Percentiles rank a stretch among this genome's conserved stretches.
Conservation (phyloP, 1,284 basidiomycete genomes). For the Trametes sp. region DNA sequence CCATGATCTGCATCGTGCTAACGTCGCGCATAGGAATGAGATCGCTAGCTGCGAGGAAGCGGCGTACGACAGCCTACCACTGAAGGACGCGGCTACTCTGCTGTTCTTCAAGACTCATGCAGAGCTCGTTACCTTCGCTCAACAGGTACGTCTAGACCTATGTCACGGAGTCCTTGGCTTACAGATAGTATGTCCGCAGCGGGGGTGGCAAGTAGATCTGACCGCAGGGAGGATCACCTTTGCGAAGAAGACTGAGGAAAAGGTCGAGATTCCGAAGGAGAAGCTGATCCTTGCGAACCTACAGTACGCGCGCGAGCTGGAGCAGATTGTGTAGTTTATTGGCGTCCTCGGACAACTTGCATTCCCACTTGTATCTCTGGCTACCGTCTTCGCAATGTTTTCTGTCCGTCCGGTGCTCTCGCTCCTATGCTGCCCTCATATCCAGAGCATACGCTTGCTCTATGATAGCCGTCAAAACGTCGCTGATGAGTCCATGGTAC, state of each 20-base stretch:
- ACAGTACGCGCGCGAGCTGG: conserved; percentile 83
- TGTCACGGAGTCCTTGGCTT: not conserved
- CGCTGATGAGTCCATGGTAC: conserved; percentile 27
- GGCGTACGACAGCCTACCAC: conserved; percentile 87
- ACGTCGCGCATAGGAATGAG: conserved; percentile 69
- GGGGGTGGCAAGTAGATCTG: conserved; percentile 78
- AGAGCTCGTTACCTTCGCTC: conserved; percentile 81
- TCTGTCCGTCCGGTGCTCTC: not conserved
- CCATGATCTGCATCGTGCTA: not conserved
- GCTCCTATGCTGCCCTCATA: not conserved
- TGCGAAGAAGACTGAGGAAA: conserved; percentile 76
- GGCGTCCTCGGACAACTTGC: conserved; percentile 23
- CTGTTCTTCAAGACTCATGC: conserved; percentile 86
- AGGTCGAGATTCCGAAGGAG: conserved; percentile 82
- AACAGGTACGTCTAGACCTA: conserved; percentile 57
- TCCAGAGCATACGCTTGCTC: not conserved
- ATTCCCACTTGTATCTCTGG: conserved; percentile 27
- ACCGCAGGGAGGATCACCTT: conserved; percentile 67
- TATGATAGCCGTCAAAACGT: conserved; percentile 17
- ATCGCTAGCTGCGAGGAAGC: conserved; percentile 94
- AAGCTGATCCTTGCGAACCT: conserved; percentile 80
- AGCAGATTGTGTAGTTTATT: conserved; percentile 85
- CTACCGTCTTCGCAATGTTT: not conserved
- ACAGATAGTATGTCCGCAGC: conserved; percentile 49
- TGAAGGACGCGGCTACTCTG: conserved; percentile 88